These are phyloP conservation scores for Ceratocystis albifundus DNA, from an alignment of 2,329 filamentous ascomycete genomes.

Conservation along the genomic window DNA sequence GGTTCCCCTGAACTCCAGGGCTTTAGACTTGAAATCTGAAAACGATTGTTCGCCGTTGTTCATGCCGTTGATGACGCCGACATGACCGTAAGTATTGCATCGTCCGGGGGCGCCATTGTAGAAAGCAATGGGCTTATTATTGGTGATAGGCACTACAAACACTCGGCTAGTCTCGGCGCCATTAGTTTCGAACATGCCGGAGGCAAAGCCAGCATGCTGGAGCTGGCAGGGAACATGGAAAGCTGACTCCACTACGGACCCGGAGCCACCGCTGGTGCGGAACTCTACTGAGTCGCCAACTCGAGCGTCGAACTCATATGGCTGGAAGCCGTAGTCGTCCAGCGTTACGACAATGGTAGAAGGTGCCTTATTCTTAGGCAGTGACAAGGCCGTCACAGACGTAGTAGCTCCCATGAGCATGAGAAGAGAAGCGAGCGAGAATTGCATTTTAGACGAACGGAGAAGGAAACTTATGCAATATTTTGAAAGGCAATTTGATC, in stretches of 20 bases:
- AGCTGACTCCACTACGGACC: constrained; percentile 22
- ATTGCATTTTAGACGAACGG: no score
- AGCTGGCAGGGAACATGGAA: constrained; percentile 37
- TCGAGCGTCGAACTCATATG: neutral
- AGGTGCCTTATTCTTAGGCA: no score
- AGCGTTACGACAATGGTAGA: neutral
- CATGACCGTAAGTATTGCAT: neutral
- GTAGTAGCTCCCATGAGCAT: no score
- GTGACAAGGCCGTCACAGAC: no score
- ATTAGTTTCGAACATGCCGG: no score
- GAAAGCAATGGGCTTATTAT: neutral
- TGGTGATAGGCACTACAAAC: no score
- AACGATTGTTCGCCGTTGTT: neutral
- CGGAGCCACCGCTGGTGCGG: neutral
- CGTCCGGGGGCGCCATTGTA: neutral
- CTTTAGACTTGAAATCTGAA: no score
- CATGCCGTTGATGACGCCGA: neutral
- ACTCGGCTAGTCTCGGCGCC: no score
- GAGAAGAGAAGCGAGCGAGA: no score
- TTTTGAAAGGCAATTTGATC: no score
- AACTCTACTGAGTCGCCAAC: neutral
- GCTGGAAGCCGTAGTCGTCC: neutral
- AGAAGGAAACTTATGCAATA: no score
- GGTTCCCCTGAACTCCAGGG: no score
- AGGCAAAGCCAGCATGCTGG: constrained; percentile 23